These are phyloP conservation scores for Pseudogymnoascus sp. DNA, from an alignment of 2,329 filamentous ascomycete species.

Conservation along the genomic window DNA sequence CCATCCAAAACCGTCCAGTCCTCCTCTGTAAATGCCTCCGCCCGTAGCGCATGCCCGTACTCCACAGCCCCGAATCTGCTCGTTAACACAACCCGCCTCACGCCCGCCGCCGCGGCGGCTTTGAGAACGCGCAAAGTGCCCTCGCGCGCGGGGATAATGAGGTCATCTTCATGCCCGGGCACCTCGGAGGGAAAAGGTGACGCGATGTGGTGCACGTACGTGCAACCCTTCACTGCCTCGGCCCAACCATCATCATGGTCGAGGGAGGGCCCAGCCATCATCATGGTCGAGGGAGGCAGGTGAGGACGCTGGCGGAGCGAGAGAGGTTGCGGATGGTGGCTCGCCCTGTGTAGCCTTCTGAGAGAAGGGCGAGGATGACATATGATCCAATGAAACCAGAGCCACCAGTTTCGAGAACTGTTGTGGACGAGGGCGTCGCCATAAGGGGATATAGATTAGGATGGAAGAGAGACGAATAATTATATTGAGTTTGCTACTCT, in stretches of 20 bases:
- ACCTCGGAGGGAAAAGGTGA: constrained; percentile 21
- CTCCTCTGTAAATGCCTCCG: constrained; percentile 25
- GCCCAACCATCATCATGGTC: constrained; percentile 24
- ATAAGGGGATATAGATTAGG: background rate
- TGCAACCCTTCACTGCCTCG: constrained; percentile 22
- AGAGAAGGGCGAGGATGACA: constrained; percentile 22
- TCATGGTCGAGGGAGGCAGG: constrained; percentile 23
- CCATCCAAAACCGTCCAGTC: constrained; percentile 24
- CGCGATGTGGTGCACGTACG: constrained; percentile 26
- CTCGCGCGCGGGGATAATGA: constrained; percentile 28
- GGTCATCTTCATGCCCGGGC: constrained; percentile 27
- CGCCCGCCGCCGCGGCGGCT: constrained; percentile 22
- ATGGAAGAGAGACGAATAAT: background rate
- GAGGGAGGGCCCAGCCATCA: constrained; percentile 24
- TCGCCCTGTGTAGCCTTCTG: constrained; percentile 20
- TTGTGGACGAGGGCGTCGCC: constrained; percentile 9
- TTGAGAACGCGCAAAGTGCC: constrained; percentile 26
- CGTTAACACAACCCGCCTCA: constrained; percentile 20
- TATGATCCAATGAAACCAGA: constrained; percentile 26
- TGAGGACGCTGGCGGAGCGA: constrained; percentile 18
- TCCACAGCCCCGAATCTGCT: constrained; percentile 15
- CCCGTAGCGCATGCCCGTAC: constrained; percentile 19
- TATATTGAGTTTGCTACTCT: background rate
- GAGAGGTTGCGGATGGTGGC: constrained; percentile 23
- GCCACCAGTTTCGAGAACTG: constrained; percentile 25